Base-by-base conservation (phyloP, 2,329 filamentous ascomycete genomes). In the Ceratocystis papillata region DNA sequence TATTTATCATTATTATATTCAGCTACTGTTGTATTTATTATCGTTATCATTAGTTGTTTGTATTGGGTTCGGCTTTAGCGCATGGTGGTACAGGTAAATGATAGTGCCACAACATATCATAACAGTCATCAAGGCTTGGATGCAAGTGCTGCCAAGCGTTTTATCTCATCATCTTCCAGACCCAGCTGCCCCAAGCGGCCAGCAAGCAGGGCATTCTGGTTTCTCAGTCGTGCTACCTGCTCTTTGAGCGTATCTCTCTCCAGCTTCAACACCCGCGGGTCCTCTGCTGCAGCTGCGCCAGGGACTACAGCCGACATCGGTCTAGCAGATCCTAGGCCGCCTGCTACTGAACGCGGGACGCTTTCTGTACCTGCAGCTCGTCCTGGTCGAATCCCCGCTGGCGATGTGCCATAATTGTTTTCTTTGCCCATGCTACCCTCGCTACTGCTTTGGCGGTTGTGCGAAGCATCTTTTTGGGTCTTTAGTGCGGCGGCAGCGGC, bases 181-280 rank as follows among this genome's bases (percentile, higher is more conserved):
- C 75, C 76, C 66, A 78, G 66, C 69, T 73, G 78, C n/a, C 83
- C 83, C 61, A 85, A 70, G 69, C 75, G 77, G 6, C 81, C 81
- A 0, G 81, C 81, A 1, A 86, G 75, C 75, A 77, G 76, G 2
- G 83, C 86, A 70, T 86, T 86, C 74, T 86, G 79, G 1, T 76
- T 74, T 75, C 86, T 79, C n/a, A 86, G 74, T 28, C 83, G 75
- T 65, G 83, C 79, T 25, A 80, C 76, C 74, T 85, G 78, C 69
- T 79, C 78, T 55, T 76, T 72, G 20, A 81, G 80, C 15, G 83
- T 72, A 50, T 84, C 81, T n/a, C 85, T 74, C 74, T 33, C 28
- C 37, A 45, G 15, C 50, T 57, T 41, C 10, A 59, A 15, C 28
- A 53, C 37, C 7, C 17, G 20, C 3, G 28, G 22, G 6, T 46